Percentiles rank a stretch among this genome's conserved stretches.
Conservation (phyloP, 148 eudicot species). For the Limonium bicolor region DNA sequence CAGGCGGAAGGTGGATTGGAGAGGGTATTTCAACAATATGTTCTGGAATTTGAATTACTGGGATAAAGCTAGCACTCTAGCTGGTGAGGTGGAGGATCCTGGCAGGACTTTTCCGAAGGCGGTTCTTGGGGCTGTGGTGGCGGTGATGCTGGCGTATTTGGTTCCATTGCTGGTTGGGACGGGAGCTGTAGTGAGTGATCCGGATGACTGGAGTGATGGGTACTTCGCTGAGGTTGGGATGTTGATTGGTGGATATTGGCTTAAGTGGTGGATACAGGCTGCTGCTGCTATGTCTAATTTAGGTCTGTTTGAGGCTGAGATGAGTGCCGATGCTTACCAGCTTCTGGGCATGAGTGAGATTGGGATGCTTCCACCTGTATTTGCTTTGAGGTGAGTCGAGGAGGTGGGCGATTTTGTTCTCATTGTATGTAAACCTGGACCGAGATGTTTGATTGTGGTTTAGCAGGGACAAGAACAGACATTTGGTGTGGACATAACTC, state of each 20-base stretch:
- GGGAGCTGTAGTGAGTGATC: conserved; percentile 32
- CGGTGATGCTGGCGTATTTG: conserved; percentile 49
- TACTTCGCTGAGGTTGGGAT: conserved; percentile 66
- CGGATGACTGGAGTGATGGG: conserved; percentile 61
- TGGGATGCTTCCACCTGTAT: conserved; percentile 62
- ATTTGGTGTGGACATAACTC: too few species aligned
- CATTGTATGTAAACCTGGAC: too few species aligned
- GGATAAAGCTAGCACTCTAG: conserved; percentile 83
- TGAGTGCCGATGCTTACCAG: conserved; percentile 78
- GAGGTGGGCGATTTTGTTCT: neutral
- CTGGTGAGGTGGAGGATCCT: conserved; percentile 66
- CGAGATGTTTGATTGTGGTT: too few species aligned
- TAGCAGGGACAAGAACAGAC: too few species aligned
- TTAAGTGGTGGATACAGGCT: conserved; percentile 76
- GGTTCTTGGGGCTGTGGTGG: conserved; percentile 39
- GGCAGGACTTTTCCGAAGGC: conserved; percentile 56
- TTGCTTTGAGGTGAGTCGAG: conserved; percentile 34
- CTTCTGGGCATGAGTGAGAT: conserved; percentile 85
- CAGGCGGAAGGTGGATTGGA: conserved; percentile 16
- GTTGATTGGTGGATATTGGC: conserved; percentile 74
- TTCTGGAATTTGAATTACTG: conserved; percentile 88
- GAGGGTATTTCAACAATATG: conserved; percentile 54
- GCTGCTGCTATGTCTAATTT: conserved; percentile 70
- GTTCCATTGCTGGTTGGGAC: conserved; percentile 72
- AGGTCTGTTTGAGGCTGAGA: conserved; percentile 80